Percentiles rank a stretch among this genome's conserved stretches.
phyloP scores from a whole-genome alignment of 2,329 filamentous ascomycete species.

The Colletotrichum plurivorum region DNA sequence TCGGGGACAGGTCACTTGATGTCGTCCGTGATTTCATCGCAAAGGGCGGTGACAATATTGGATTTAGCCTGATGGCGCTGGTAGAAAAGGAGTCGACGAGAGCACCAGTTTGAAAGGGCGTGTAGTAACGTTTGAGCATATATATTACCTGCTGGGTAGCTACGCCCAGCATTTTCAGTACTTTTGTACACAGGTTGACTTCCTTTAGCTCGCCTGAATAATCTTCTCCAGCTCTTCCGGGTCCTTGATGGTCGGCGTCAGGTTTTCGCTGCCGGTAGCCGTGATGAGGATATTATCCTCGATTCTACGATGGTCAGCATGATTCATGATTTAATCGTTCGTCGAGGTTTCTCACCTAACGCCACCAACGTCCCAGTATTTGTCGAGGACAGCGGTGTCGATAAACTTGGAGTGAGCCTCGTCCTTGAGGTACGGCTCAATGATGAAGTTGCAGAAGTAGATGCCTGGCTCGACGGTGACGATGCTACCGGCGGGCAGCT shows the following conservation, averaged over 20 bases:
- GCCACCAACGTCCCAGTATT: slow-evolving; percentile 87
- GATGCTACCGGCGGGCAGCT: slow-evolving; percentile 80
- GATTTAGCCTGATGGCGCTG: slow-evolving; percentile 51
- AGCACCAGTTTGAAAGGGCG: no score
- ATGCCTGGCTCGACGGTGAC: slow-evolving; percentile 96
- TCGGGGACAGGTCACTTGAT: slow-evolving; percentile 72
- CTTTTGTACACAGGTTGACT: not conserved
- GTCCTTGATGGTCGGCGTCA: slow-evolving; percentile 81
- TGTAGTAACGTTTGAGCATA: not conserved
- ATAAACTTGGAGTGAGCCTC: slow-evolving; percentile 83
- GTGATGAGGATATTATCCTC: slow-evolving; percentile 84
- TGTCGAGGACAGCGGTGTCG: slow-evolving; percentile 78
- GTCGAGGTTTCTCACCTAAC: slow-evolving; percentile 66
- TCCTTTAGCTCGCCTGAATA: slow-evolving; percentile 36
- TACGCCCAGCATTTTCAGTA: not conserved
- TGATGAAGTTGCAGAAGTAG: slow-evolving; percentile 93
- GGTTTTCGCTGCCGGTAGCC: slow-evolving; percentile 76
- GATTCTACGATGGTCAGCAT: slow-evolving; percentile 57
- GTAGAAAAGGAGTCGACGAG: slow-evolving; percentile 30
- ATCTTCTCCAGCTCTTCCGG: slow-evolving; percentile 73
- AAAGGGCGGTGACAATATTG: slow-evolving; percentile 45
- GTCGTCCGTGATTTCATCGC: slow-evolving; percentile 56
- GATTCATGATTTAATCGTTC: not conserved
- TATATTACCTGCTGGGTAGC: not conserved
- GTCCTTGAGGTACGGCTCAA: slow-evolving; percentile 83